These are phyloP conservation scores for Eucalyptus sp. DNA, from an alignment of 345 rosid genomes.

Conservation along the genomic window DNA sequence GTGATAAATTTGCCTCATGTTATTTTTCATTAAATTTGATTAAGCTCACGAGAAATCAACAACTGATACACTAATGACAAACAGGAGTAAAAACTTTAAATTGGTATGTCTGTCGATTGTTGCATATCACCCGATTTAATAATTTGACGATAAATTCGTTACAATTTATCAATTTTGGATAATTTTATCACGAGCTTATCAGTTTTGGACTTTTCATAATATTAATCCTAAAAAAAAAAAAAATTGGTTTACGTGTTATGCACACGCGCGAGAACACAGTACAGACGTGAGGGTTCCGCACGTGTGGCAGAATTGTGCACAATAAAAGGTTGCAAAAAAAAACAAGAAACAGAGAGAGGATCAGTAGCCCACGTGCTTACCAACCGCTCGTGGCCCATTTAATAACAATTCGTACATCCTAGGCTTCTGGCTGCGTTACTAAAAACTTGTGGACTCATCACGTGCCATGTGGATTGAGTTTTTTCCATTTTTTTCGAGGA, in stretches of 20 bases:
- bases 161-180: too few species aligned
- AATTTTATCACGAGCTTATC: too few species aligned
- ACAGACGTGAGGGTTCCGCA: neutral
- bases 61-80: rapidly evolving
- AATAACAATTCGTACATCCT: too few species aligned
- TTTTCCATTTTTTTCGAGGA: neutral
- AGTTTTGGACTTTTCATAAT: too few species aligned
- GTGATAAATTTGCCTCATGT: too few species aligned
- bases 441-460: too few species aligned
- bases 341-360: rapidly evolving
- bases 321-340: neutral
- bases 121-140: too few species aligned
- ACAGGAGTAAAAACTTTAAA: rapidly evolving
- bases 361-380: neutral
- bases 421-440: too few species aligned
- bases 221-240: too few species aligned
- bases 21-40: too few species aligned
- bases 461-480: neutral
- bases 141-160: too few species aligned
- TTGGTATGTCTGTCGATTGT: rapidly evolving
- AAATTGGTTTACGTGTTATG: neutral
- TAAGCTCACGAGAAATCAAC: too few species aligned
- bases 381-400: neutral
- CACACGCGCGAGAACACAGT: neutral
- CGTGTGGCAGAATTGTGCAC: neutral